These are phyloP conservation scores for Chaetomiaceae sp. DNA, from an alignment of 2,329 filamentous ascomycete species.

Conservation along the genomic window DNA sequence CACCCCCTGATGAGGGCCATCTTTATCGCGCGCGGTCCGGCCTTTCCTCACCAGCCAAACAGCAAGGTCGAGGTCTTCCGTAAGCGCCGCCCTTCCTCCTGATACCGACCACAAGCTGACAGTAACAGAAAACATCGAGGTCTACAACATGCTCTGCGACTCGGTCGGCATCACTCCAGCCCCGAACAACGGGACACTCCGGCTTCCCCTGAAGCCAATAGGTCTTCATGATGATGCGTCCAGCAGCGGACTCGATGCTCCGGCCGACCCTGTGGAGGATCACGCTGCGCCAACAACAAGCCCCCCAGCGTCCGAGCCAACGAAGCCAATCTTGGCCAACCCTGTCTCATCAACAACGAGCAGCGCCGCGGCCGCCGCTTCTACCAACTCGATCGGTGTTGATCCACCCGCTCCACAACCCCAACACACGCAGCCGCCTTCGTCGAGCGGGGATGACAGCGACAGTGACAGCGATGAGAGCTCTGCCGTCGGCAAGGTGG, in stretches of 20 bases:
- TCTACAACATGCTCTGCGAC: constrained; percentile 94
- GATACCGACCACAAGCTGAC: constrained; percentile 23
- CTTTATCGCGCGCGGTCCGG: constrained; percentile 86
- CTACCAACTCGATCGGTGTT: constrained; percentile 24
- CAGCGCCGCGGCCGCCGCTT: constrained; percentile 6
- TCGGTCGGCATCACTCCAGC: constrained; percentile 68
- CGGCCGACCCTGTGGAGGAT: constrained; percentile 46
- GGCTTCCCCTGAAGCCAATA: constrained; percentile 61
- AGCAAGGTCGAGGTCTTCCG: constrained; percentile 77
- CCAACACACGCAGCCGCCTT: constrained; percentile 20
- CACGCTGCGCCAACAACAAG: constrained; percentile 24
- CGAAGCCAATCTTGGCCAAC: constrained; percentile 15
- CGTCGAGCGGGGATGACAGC: constrained; percentile 12
- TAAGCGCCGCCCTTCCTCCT: constrained; percentile 45
- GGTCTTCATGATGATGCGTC: constrained; percentile 57
- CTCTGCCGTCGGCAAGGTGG: constrained; percentile 31
- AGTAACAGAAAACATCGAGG: constrained; percentile 76
- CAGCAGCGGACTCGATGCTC: constrained; percentile 42
- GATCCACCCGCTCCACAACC: constrained; percentile 25
- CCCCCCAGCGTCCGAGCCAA: background rate
- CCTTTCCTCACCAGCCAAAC: constrained; percentile 81
- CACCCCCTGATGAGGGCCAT: constrained; percentile 95
- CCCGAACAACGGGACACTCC: constrained; percentile 83
- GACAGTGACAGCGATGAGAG: constrained; percentile 8
- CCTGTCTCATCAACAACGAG: constrained; percentile 21